Conservation (phyloP, 352 stramenopile genomes). For the Pythium monospermum region DNA sequence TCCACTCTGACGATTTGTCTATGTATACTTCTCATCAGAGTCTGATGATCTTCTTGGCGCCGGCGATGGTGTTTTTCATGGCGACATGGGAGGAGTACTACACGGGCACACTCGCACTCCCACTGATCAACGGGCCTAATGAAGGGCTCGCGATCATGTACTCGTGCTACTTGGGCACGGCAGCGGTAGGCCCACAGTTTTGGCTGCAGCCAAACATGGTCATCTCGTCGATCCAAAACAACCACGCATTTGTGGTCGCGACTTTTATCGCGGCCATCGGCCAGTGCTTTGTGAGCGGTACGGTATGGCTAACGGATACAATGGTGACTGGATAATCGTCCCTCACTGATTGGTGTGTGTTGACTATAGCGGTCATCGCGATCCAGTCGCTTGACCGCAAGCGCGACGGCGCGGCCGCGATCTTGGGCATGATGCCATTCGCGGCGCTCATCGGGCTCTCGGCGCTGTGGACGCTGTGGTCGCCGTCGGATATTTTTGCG, state of each 20-base stretch:
- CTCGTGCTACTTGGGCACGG: slow-evolving; percentile 67
- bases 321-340: too few relatives aligned
- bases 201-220: slow-evolving; percentile 61
- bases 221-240: slow-evolving; percentile 70
- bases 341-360: not conserved
- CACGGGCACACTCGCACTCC: slow-evolving; percentile 93
- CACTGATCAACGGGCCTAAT: slow-evolving; percentile 94
- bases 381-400: slow-evolving; percentile 61
- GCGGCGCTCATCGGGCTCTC: slow-evolving; percentile 59
- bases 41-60: slow-evolving; percentile 59
- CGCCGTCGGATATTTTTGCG: slow-evolving; percentile 75
- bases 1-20: slow-evolving; percentile 6
- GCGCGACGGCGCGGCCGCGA: slow-evolving; percentile 53
- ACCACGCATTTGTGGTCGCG: slow-evolving; percentile 71
- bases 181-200: slow-evolving; percentile 48
- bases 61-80: slow-evolving; percentile 94
- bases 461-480: slow-evolving; percentile 73
- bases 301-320: too few relatives aligned
- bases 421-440: slow-evolving; percentile 66
- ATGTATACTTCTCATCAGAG: slow-evolving; percentile 45
- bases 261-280: slow-evolving; percentile 57
- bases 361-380: slow-evolving; percentile 43
- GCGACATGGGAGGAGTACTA: slow-evolving; percentile 99
- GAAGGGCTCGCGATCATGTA: slow-evolving; percentile 94
- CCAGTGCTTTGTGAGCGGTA: slow-evolving; percentile 74